A percentile compares a stretch with the other conserved stretches of the same genome.
Evolutionary conservation across 2,329 filamentous ascomycete genomes (phyloP).

Genomic region (Fusarium musae): DNA sequence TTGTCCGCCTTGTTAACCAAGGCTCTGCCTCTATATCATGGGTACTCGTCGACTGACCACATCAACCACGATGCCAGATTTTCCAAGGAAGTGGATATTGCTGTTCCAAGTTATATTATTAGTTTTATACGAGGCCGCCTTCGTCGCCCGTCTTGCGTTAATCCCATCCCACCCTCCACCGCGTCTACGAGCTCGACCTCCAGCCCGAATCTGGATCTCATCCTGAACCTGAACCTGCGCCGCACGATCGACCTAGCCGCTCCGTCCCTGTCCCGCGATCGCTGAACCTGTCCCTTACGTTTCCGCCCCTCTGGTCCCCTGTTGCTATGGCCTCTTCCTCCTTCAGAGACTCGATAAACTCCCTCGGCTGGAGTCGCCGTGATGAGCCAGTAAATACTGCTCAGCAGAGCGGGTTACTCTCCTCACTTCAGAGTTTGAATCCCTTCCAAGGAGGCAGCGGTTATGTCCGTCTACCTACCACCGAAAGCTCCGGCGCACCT

Average conservation of each 20-base stretch:
- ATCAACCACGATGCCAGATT: constrained; percentile 17
- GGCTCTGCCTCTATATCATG: constrained; percentile 37
- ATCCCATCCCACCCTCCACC: constrained; percentile 39
- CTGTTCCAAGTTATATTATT: constrained; percentile 13
- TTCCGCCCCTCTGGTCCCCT: constrained; percentile 33
- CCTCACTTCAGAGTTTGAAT: constrained; percentile 85
- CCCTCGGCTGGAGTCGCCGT: constrained; percentile 91
- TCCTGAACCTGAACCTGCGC: constrained; percentile 35
- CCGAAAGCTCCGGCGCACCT: constrained; percentile 83
- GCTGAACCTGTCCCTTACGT: constrained; percentile 30
- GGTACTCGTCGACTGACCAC: constrained; percentile 39
- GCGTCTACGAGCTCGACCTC: constrained; percentile 36
- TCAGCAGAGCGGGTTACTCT: constrained; percentile 78
- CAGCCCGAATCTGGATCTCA: constrained; percentile 31
- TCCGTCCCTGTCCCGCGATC: constrained; percentile 35
- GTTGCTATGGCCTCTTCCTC: constrained; percentile 81
- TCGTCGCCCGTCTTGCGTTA: constrained; percentile 4
- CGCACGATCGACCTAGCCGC: constrained; percentile 44
- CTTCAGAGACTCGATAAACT: constrained; percentile 95
- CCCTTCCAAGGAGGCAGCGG: constrained; percentile 82
- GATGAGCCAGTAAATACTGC: constrained; percentile 79
- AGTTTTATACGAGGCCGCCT: constrained; percentile 28
- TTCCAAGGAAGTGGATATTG: constrained; percentile 24
- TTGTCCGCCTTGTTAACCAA: constrained; percentile 10
- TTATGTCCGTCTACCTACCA: constrained; percentile 90